Evolutionary conservation across 176 grass and related monocot species (phyloP), one percentile per base, ranked within the genome.

Genomic region (Phyllostachys edulis): DNA sequence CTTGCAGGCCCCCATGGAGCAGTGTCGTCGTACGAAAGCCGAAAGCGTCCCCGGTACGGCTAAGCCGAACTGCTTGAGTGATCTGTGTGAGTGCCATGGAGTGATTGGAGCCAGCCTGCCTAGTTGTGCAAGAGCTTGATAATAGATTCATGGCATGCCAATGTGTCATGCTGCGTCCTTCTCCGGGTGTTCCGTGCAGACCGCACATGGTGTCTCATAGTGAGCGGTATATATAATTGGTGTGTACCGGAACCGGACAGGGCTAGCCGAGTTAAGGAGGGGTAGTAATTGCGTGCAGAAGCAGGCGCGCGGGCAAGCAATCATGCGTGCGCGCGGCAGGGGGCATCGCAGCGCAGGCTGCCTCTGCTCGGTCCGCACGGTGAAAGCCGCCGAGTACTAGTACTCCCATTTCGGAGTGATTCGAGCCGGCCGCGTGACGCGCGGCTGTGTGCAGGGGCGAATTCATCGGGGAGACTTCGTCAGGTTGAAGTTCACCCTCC

Each of bases 201-300:
- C 36, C 36, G 79, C 79, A 70, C 79, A 71, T 59, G 79, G 66
- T 15, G 79, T 20, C 37, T 15, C 49, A 9, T 66, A 20, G 50
- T 16, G 79, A 20, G 79, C 49, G 16, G 34, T 14, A 44, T 57
- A 51, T 14, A 44, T 57, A 51, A 81, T 56, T 29, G 64, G 34
- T 47, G 47, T 37, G 78, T 39, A 69, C 78, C 32, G 18, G 64
- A 29, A n/a, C n/a, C 29, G 18, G 64, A 29, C 32, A 20, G 49
- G 63, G 21, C 14, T 5, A 1, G 6, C 7, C 77, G 29, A 80
- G 78, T 39, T 68, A 16, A 32, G 44, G 29, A 20, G 18, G 18
- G 76, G 79, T 14, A 60, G 80, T 59, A 45, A 57, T 44, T 55
- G 49, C 36, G 24, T 17, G 50, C 44, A 16, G 26, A 21, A 13